Evolutionary conservation across 2,329 filamentous ascomycete genomes (phyloP).

Genomic region (Talaromyces sp.): DNA sequence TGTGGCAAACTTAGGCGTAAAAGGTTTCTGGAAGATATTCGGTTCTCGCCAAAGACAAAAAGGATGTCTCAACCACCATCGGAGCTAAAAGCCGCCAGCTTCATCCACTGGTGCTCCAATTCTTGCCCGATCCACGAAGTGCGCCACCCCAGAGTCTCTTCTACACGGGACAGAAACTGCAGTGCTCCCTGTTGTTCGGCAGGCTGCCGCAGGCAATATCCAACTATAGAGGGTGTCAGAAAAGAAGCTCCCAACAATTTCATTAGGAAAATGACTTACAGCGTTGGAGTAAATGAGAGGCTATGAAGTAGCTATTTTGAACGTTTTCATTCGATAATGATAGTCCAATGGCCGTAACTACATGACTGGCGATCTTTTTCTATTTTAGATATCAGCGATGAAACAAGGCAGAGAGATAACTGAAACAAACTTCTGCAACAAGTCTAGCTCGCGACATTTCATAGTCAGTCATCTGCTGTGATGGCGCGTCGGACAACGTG

Average conservation of each 20-base stretch:
- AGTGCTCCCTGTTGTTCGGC: slow-evolving; percentile 25
- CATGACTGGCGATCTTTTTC: slow-evolving; percentile 26
- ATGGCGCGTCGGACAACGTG: slow-evolving; percentile 22
- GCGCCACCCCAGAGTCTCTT: slow-evolving; percentile 27
- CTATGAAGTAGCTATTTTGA: slow-evolving; percentile 6
- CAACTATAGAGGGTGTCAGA: slow-evolving; percentile 18
- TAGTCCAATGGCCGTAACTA: slow-evolving; percentile 26
- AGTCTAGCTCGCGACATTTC: slow-evolving; percentile 23
- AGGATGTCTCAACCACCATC: neutral
- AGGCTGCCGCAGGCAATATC: slow-evolving; percentile 26
- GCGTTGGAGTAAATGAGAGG: slow-evolving; percentile 25
- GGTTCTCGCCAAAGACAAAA: neutral
- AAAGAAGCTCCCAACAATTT: neutral
- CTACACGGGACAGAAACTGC: slow-evolving; percentile 22
- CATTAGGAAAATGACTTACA: slow-evolving; percentile 19
- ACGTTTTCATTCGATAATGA: slow-evolving; percentile 31
- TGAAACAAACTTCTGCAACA: slow-evolving; percentile 22
- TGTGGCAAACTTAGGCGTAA: neutral
- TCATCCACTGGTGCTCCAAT: slow-evolving; percentile 25
- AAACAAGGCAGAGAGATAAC: neutral
- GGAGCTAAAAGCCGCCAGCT: slow-evolving; percentile 15
- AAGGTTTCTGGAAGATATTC: neutral
- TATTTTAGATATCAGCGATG: slow-evolving; percentile 9
- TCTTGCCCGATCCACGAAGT: slow-evolving; percentile 27
- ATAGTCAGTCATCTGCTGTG: slow-evolving; percentile 21